A percentile compares a stretch with the other conserved stretches of the same genome.
Conservation (phyloP, 257 asterid genomes). For the Gentiana macrophylla region DNA sequence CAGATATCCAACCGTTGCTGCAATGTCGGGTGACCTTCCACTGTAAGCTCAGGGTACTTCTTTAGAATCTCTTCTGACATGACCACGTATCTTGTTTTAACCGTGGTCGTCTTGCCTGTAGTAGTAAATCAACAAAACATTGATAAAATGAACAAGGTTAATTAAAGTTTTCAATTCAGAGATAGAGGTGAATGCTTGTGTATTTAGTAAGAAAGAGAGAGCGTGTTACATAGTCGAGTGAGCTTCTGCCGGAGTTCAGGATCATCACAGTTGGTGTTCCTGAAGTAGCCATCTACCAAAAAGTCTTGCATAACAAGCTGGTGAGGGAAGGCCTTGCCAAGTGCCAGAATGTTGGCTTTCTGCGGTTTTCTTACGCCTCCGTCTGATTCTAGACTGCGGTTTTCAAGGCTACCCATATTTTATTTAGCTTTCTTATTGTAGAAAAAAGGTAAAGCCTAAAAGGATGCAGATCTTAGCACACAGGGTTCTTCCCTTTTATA, state of each 20-base stretch:
- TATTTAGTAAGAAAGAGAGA: neutral
- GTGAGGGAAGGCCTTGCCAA: constrained; percentile 94
- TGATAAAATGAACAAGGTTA: neutral
- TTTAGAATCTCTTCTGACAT: constrained; percentile 88
- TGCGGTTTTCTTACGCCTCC: constrained; percentile 7
- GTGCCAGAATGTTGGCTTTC: constrained; percentile 64
- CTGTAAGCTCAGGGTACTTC: constrained; percentile 79
- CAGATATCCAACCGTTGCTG: constrained; percentile 73
- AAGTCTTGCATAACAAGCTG: constrained; percentile 91
- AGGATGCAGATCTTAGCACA: no score
- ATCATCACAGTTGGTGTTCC: constrained; percentile 69
- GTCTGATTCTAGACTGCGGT: constrained; percentile 14
- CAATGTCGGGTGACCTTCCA: constrained; percentile 80
- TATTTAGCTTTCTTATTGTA: no score
- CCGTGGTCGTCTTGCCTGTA: constrained; percentile 91
- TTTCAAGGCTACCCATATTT: constrained; percentile 13
- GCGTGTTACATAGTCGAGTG: constrained; percentile 57
- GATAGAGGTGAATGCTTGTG: neutral
- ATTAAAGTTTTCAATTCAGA: neutral
- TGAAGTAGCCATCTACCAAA: constrained; percentile 84
- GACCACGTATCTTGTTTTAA: constrained; percentile 84
- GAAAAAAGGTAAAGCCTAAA: no score
- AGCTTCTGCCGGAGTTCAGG: constrained; percentile 77
- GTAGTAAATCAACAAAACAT: neutral
- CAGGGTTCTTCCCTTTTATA: no score